A percentile compares a stretch with the other conserved stretches of the same genome.
phyloP scores from a whole-genome alignment of 2,329 filamentous ascomycete species.

The Ophiocordyceps camponoti-saundersi region DNA sequence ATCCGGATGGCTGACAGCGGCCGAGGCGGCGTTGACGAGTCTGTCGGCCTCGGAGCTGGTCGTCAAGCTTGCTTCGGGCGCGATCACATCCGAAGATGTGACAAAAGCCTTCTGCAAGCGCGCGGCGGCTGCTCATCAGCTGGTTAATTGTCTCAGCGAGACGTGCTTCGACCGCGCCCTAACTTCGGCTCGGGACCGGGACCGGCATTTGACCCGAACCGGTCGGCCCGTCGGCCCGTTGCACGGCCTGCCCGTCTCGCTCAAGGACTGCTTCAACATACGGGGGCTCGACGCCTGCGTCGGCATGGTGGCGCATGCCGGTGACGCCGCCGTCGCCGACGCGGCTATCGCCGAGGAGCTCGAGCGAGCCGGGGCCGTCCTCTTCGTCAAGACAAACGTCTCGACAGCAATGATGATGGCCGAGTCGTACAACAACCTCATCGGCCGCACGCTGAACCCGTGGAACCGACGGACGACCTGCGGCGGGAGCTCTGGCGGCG shows the following conservation, averaged over 20 bases:
- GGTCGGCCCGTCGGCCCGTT: conserved; percentile 40
- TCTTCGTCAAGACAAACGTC: conserved; percentile 40
- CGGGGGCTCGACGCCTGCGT: conserved; percentile 41
- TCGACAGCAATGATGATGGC: conserved; percentile 53
- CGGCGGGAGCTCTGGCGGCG: conserved; percentile 51
- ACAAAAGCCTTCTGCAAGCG: conserved; percentile 36
- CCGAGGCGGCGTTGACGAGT: conserved; percentile 29
- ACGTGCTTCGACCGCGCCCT: conserved; percentile 37
- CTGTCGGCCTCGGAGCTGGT: conserved; percentile 23
- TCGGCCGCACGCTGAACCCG: conserved; percentile 46
- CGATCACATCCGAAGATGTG: conserved; percentile 22
- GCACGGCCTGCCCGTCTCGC: conserved; percentile 45
- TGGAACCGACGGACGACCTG: conserved; percentile 39
- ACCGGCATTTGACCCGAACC: conserved; percentile 29
- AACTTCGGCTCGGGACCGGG: conserved; percentile 25
- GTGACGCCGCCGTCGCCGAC: conserved; percentile 32
- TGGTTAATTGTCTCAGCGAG: conserved; percentile 34
- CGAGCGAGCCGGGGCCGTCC: conserved; percentile 29
- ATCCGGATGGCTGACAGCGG: conserved; percentile 40
- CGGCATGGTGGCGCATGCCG: conserved; percentile 45
- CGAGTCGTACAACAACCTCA: conserved; percentile 48
- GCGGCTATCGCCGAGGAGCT: conserved; percentile 24
- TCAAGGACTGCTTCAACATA: conserved; percentile 58
- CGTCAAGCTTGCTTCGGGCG: conserved; percentile 16
- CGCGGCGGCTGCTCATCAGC: conserved; percentile 38